A percentile compares a stretch with the other conserved stretches of the same genome.
Conservation (phyloP, 2,329 filamentous ascomycete genomes). For the Beauveria medogensis region DNA sequence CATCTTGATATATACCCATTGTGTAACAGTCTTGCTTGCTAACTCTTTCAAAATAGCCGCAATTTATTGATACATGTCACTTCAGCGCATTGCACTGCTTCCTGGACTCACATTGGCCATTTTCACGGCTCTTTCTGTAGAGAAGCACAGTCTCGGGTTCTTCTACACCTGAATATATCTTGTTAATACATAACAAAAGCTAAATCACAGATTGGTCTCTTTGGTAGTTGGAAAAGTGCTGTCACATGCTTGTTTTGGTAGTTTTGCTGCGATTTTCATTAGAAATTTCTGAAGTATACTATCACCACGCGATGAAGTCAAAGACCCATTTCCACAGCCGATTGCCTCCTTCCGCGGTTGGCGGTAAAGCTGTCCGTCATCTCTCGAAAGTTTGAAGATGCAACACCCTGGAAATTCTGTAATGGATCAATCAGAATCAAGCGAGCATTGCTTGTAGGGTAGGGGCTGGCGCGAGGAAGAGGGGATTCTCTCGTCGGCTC, state of each 20-base stretch:
- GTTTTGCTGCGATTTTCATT: background rate
- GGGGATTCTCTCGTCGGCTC: background rate
- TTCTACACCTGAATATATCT: constrained; percentile 52
- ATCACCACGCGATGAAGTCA: background rate
- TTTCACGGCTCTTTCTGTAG: constrained; percentile 38
- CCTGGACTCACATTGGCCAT: constrained; percentile 17
- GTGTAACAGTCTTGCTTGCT: constrained; percentile 11
- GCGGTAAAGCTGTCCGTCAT: background rate
- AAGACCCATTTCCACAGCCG: background rate
- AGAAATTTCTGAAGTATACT: background rate
- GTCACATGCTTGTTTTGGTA: background rate
- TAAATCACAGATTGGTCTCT: background rate
- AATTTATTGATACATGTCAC: background rate
- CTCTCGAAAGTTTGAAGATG: background rate
- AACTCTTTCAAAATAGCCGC: background rate
- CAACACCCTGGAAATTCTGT: background rate
- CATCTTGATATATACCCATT: constrained; percentile 54
- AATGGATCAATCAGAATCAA: constrained; percentile 12
- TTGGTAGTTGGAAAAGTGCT: background rate
- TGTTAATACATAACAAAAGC: constrained; percentile 35
- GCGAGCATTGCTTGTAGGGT: constrained; percentile 3
- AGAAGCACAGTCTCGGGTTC: constrained; percentile 48
- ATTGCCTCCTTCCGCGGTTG: background rate
- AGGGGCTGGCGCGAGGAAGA: background rate
- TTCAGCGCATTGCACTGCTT: background rate